Evolutionary conservation across 768 basidiomycete genomes (phyloP), one percentile per base, ranked within the genome.

Genomic region (Mycena sanguinolenta): DNA sequence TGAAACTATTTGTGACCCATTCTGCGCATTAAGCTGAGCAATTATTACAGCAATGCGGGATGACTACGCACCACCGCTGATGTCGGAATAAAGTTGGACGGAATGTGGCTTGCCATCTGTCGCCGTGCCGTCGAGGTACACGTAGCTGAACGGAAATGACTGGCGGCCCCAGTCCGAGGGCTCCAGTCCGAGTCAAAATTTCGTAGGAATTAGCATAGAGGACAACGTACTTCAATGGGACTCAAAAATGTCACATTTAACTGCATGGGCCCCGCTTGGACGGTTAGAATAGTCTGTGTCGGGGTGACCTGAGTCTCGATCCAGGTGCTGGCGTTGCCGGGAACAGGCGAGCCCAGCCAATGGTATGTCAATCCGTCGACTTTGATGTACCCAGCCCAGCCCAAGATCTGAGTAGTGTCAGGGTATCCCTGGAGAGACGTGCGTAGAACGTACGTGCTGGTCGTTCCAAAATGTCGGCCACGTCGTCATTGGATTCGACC

Each of bases 381-480:
- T 54, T 82, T 84, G 67, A 87, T 76, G 59, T 80, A 85, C 4
- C 86, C 87, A 10, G 82, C 82, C 87, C 88, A 89, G 46, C 86
- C 87, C 7, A 87, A 75, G 25, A 76, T 82, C 86, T 89, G 61
- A 13, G 44, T 57, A 39, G 16, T 39, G 39, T 39, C 39, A 14
- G 39, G 13, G 16, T 14, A 17, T 39, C 39, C 16, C 4, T n/a
- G 3, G 12, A 25, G 30, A 28, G 0, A 23, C n/a, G 1, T 21
- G 36, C 42, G 30, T 3, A 23, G 14, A 9, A 73, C 81, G 21
- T 74, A 86, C 85, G 34, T 72, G 67, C 44, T 77, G 75, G 23
- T 84, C 84, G 27, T 84, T 85, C 87, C 88, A 89, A 65, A 88
- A 87, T 23, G 74, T 77, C 0, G 88, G 83, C 86, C 86, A 87